Evolutionary conservation across 75 land plant species (phyloP).

Genomic region (Sequoia sempervirens): DNA sequence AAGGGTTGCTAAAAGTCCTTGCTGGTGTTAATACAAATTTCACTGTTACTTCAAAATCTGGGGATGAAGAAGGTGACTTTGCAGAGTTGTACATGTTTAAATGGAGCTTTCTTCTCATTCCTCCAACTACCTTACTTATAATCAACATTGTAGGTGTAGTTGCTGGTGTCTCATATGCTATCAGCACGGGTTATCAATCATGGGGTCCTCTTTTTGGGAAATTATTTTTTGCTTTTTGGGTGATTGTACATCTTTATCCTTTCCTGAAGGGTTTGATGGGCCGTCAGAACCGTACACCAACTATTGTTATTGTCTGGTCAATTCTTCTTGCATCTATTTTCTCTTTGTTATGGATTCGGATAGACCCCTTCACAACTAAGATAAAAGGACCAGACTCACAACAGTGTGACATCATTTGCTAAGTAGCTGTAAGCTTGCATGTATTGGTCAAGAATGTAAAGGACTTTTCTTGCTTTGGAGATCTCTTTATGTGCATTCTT

Average conservation of each 20-base stretch:
- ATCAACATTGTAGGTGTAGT: conserved; percentile 82
- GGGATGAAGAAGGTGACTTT: conserved; percentile 79
- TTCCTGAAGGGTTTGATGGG: conserved; percentile 94
- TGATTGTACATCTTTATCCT: conserved; percentile 83
- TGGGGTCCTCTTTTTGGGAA: conserved; percentile 94
- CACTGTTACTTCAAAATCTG: conserved; percentile 85
- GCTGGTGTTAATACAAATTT: conserved; percentile 90
- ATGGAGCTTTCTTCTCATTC: conserved; percentile 79
- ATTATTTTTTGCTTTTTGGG: conserved; percentile 90
- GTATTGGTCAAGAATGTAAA: not conserved
- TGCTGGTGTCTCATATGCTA: conserved; percentile 80
- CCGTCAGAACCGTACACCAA: conserved; percentile 83
- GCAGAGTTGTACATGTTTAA: conserved; percentile 78
- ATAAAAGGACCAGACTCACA: conserved; percentile 56
- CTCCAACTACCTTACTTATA: conserved; percentile 76
- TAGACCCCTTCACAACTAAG: conserved; percentile 71
- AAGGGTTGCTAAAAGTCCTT: conserved; percentile 78
- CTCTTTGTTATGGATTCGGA: conserved; percentile 74
- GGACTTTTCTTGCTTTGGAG: not conserved
- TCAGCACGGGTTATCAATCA: conserved; percentile 84
- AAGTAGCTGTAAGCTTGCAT: not conserved
- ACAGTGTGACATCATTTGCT: conserved; percentile 66
- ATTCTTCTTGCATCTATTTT: conserved; percentile 83
- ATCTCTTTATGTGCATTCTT: not conserved
- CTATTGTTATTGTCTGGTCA: conserved; percentile 84